Evolutionary conservation across 768 basidiomycete species (phyloP).

Genomic region (Hericium rajendrae): DNA sequence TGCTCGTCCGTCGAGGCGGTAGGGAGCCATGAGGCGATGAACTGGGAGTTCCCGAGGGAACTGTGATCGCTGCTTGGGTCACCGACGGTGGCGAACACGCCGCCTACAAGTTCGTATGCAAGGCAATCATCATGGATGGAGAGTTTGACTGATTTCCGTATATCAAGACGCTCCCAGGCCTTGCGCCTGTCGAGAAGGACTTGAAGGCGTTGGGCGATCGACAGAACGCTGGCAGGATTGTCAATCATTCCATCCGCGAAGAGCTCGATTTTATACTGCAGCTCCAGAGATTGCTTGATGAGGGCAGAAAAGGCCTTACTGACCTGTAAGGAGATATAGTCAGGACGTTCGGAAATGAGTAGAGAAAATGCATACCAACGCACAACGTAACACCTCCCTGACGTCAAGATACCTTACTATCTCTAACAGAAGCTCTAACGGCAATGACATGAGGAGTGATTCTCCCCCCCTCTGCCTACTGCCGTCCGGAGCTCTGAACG

Average conservation of each 20-base stretch:
- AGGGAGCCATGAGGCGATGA: constrained; percentile 22
- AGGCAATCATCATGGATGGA: constrained; percentile 28
- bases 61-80: constrained; percentile 1
- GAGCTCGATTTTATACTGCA: constrained; percentile 25
- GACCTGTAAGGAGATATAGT: constrained; percentile 9
- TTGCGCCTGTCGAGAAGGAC: constrained; percentile 25
- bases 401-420: background rate
- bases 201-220: constrained; percentile 23
- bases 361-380: background rate
- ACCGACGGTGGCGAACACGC: constrained; percentile 33
- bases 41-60: background rate
- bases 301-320: constrained; percentile 15
- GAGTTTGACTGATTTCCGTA: constrained; percentile 17
- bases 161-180: constrained; percentile 26
- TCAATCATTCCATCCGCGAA: constrained; percentile 22
- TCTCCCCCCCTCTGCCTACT: too few species aligned
- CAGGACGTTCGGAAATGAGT: background rate
- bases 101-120: constrained; percentile 55
- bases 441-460: background rate
- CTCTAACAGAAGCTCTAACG: background rate
- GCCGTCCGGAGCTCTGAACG: background rate
- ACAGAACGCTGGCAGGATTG: constrained; percentile 7
- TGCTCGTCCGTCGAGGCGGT: constrained; percentile 4
- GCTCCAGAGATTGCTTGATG: constrained; percentile 15
- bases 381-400: background rate